Percentiles rank a stretch among this genome's conserved stretches.
Conservation (phyloP, 2,329 filamentous ascomycete species). For the Dothideomycetidae sp. region DNA sequence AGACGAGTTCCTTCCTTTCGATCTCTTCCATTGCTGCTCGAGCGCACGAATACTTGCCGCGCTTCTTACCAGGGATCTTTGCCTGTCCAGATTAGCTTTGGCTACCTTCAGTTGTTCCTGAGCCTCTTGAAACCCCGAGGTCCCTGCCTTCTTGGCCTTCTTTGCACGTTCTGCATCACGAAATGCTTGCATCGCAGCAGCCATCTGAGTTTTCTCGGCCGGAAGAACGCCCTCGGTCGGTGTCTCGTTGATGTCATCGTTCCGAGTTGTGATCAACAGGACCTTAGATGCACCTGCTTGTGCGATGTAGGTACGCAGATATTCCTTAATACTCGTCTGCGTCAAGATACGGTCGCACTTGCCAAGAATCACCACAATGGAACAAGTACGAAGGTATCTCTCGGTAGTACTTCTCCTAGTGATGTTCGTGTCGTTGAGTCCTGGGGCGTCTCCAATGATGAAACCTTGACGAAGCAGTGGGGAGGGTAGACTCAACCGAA, state of each 20-base stretch:
- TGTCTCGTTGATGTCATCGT: not conserved
- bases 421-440: constrained; percentile 6
- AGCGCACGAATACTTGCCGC: not conserved
- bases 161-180: too few species aligned
- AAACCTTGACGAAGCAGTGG: constrained; percentile 5
- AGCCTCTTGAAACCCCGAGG: not conserved
- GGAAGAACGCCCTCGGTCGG: too few species aligned
- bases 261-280: not conserved
- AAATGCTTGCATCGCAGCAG: too few species aligned
- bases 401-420: not conserved
- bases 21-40: not conserved
- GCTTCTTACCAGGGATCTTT: not conserved
- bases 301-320: not conserved
- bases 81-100: not conserved
- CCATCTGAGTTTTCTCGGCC: too few species aligned
- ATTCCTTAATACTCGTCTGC: not conserved
- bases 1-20: not conserved
- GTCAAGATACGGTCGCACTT: not conserved
- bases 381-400: not conserved
- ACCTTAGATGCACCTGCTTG: not conserved
- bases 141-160: too few species aligned
- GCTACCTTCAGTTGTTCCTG: not conserved
- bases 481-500: not conserved
- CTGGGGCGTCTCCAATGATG: constrained; percentile 7
- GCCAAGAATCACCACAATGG: constrained; percentile 1